Conservation (phyloP, 805 yeast species). For the Barnettozyma sucrosica region DNA sequence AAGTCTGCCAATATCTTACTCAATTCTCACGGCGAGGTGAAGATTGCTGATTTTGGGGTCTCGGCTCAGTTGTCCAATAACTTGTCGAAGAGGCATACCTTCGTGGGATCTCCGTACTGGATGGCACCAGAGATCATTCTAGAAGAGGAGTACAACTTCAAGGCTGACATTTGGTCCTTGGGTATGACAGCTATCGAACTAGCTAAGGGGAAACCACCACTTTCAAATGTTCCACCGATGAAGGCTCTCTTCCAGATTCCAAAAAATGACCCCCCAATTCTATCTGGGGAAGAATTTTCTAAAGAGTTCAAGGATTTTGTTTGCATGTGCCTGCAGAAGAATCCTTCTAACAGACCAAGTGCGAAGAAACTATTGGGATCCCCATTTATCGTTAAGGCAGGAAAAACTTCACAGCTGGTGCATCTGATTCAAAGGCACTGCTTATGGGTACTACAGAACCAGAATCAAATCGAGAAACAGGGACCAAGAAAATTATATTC, state of each 20-base stretch:
- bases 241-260: conserved; percentile 33
- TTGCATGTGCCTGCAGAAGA: conserved; percentile 59
- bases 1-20: conserved; percentile 88
- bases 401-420: conserved; percentile 30
- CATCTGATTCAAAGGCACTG: conserved; percentile 39
- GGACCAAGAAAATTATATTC: conserved; percentile 15
- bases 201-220: conserved; percentile 97
- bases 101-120: conserved; percentile 90
- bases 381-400: conserved; percentile 39
- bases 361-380: conserved; percentile 60
- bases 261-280: conserved; percentile 79
- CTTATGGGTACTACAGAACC: conserved; percentile 28
- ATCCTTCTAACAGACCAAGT: conserved; percentile 60
- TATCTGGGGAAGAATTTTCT: conserved; percentile 78
- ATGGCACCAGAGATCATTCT: conserved; percentile 98
- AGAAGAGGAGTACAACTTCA: conserved; percentile 80
- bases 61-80: conserved; percentile 76
- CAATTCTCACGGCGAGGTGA: conserved; percentile 66
- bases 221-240: conserved; percentile 57
- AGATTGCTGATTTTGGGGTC: conserved; percentile 94
- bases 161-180: conserved; percentile 96
- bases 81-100: conserved; percentile 56
- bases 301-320: conserved; percentile 66
- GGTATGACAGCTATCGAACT: conserved; percentile 93
- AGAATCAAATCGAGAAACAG: conserved; percentile 17